Percentiles rank a stretch among this genome's conserved stretches.
Evolutionary conservation across 2,329 filamentous ascomycete genomes (phyloP).

Genomic region (Hansfordia pulvinata): DNA sequence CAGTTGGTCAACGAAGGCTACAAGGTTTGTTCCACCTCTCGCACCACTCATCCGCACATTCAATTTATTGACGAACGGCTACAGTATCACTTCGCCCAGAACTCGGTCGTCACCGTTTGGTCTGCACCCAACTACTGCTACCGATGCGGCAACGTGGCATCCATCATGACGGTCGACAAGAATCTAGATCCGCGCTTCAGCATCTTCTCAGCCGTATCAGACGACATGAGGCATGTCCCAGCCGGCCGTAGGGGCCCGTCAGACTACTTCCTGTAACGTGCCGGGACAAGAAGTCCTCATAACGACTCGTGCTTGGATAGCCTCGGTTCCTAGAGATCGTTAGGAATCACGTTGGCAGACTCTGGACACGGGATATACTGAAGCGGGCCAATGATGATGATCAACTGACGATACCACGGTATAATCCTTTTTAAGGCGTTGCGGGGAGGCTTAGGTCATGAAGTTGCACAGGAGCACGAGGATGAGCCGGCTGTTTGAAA

Average conservation of each 20-base stretch:
- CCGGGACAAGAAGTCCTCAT: no score
- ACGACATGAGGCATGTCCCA: conserved; percentile 69
- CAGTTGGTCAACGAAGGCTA: conserved; percentile 97
- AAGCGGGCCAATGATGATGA: no score
- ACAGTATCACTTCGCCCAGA: conserved; percentile 85
- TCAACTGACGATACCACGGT: no score
- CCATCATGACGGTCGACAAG: conserved; percentile 83
- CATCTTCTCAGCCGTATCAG: conserved; percentile 82
- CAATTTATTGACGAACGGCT: conserved; percentile 12
- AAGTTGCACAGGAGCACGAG: no score
- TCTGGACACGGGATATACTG: no score
- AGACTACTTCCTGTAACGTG: conserved; percentile 58
- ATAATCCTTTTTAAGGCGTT: no score
- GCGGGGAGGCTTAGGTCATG: no score
- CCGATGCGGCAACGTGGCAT: conserved; percentile 89
- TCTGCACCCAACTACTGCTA: conserved; percentile 95
- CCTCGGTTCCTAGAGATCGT: no score
- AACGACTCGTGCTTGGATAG: no score
- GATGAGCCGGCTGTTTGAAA: no score
- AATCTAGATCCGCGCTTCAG: conserved; percentile 84
- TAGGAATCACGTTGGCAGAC: no score
- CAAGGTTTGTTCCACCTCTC: conserved; percentile 62
- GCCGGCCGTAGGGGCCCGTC: conserved; percentile 53
- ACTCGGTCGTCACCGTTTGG: conserved; percentile 96
- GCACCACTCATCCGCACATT: neutral